Percentiles rank a stretch among this genome's conserved stretches.
Conservation (phyloP, 805 yeast genomes). For the Scheffersomyces ergatensis region DNA sequence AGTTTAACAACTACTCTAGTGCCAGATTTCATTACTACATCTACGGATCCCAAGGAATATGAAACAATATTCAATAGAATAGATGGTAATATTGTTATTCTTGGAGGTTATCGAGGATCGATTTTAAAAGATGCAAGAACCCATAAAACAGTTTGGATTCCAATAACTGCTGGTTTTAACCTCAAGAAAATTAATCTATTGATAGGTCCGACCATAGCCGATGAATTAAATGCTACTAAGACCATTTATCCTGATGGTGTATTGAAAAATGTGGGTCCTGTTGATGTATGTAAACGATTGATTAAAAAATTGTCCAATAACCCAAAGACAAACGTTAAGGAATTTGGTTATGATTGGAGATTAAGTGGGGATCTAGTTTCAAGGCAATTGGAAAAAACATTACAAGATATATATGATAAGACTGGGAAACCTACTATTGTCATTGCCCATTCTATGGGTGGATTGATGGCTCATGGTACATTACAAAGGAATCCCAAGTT, state of each 20-base stretch:
- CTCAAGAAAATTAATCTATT: constrained; percentile 65
- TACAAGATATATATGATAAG: constrained; percentile 43
- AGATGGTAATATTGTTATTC: constrained; percentile 73
- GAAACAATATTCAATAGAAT: constrained; percentile 55
- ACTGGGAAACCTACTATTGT: constrained; percentile 63
- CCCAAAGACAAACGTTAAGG: constrained; percentile 60
- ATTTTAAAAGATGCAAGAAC: constrained; percentile 66
- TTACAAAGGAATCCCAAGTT: constrained; percentile 65
- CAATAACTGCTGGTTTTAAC: constrained; percentile 80
- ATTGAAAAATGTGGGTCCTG: constrained; percentile 80
- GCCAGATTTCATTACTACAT: constrained; percentile 16
- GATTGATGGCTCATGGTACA: constrained; percentile 77
- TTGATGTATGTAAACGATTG: constrained; percentile 69
- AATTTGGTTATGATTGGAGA: constrained; percentile 96
- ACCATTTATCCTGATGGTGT: constrained; percentile 71
- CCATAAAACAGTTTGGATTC: constrained; percentile 76
- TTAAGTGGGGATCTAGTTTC: constrained; percentile 60
- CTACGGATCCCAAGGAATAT: constrained; percentile 10
- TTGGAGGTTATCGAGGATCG: constrained; percentile 91
- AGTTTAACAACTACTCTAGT: constrained; percentile 52
- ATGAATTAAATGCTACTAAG: constrained; percentile 56
- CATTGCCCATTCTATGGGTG: constrained; percentile 95
- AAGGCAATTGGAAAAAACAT: constrained; percentile 46
- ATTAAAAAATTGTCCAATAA: constrained; percentile 51
- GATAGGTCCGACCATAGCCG: constrained; percentile 71